A percentile compares a stretch with the other conserved stretches of the same genome.
phyloP scores from a whole-genome alignment of 2,329 filamentous ascomycete species.

The Penicillium sp. region DNA sequence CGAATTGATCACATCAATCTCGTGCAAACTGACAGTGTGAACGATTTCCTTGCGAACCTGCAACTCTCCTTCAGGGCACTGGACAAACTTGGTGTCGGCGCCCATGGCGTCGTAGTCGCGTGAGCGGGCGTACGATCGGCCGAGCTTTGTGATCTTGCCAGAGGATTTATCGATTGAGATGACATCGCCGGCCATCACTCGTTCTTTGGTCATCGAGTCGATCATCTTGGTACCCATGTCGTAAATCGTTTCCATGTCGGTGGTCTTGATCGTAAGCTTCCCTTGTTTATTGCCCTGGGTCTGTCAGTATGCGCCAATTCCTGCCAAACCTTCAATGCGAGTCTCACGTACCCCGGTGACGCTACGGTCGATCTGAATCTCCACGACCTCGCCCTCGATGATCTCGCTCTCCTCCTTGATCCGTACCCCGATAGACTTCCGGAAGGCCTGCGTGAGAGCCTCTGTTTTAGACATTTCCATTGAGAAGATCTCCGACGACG shows the following conservation, averaged over 20 bases:
- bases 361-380: constrained; percentile 97
- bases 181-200: constrained; percentile 97
- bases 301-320: constrained; percentile 8
- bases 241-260: constrained; percentile 99
- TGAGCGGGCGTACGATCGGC: constrained; percentile 89
- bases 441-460: constrained; percentile 96
- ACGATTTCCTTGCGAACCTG: constrained; percentile 97
- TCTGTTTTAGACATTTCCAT: constrained; percentile 99
- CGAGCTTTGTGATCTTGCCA: constrained; percentile 96
- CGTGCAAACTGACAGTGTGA: constrained; percentile 94
- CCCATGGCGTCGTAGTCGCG: constrained; percentile 99
- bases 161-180: constrained; percentile 99
- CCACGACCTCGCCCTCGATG: constrained; percentile 97
- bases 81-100: constrained; percentile 95
- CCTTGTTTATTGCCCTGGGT: constrained; percentile 85
- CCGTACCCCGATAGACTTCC: constrained; percentile 94
- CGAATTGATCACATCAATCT: constrained; percentile 99
- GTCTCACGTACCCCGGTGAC: constrained; percentile 72
- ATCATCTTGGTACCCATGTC: constrained; percentile 99
- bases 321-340: neutral
- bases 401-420: constrained; percentile 99
- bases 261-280: constrained; percentile 98
- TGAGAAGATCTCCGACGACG: constrained; percentile 96
- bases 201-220: constrained; percentile 98
- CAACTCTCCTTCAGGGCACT: constrained; percentile 95